Evolutionary conservation across 106 monocot genomes (phyloP), one percentile per base, ranked within the genome.

Genomic region (Amphibolis antarctica): DNA sequence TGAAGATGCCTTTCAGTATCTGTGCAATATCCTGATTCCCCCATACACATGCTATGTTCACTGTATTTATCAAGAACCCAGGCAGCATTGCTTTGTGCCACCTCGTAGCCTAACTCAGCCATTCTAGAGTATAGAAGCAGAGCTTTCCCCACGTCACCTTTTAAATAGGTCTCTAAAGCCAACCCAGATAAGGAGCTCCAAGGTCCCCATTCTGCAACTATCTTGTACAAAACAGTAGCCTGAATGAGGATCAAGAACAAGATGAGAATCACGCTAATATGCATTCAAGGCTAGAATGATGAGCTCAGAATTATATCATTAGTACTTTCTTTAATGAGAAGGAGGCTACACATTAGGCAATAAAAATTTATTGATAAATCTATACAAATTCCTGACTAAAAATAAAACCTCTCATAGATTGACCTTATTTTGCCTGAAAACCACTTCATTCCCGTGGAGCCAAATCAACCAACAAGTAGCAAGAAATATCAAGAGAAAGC

Each of bases 71-170:
- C 88, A 64, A 93, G 85, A 29, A 93, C 88, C 93, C 93, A 93
- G 12, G 93, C 93, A 74, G 93, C 93, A 81, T 93, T 93, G 81
- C 93, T 93, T 62, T 93, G 93, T 46, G 88, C 88, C 47, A 93
- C 83, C 74, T 93, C 93, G 75, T 88, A 86, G 42, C 93, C 93
- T 19, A 88, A 64, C 54, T 93, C 93, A 47, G 93, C 88, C 88
- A 93, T 85, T 75, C 93, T 82, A 28, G 85, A 88, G 64, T 93
- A 93, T 50, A 93, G 49, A 5, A 93, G 45, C 7, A 93, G 75
- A 50, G 93, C 78, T 78, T 93, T 93, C 47, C 93, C 88, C 1
- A 86, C 57, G 61, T 93, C 93, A 66, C 83, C 85, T 62, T 86
- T 85, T 43, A 93, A 66, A 60, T 93, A 93, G 44, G 85, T 73